These are phyloP conservation scores for Marchantia polymorpha DNA, from an alignment of 225 moss, liverwort and hornwort genomes.

Conservation along the genomic window DNA sequence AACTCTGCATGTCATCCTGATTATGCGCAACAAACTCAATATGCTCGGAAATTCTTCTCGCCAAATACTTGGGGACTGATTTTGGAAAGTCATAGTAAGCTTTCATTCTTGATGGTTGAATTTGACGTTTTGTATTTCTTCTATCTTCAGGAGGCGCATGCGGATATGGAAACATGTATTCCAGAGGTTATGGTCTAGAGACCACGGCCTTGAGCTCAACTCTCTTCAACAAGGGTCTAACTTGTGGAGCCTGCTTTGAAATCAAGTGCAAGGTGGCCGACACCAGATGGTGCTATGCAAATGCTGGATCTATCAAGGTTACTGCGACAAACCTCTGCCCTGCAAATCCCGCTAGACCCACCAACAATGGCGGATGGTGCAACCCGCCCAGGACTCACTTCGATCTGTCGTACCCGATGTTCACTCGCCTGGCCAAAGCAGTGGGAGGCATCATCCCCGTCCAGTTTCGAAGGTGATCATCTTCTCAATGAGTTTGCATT, in stretches of 20 bases:
- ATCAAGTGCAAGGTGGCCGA: slow-evolving; percentile 27
- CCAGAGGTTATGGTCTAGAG: slow-evolving; percentile 23
- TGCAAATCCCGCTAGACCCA: slow-evolving; percentile 24
- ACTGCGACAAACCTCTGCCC: slow-evolving; percentile 60
- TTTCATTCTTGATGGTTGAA: too few relatives aligned
- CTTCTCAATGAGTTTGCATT: too few relatives aligned
- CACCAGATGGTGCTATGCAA: slow-evolving; percentile 34
- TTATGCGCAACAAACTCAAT: too few relatives aligned
- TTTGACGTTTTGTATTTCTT: too few relatives aligned
- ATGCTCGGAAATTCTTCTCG: too few relatives aligned
- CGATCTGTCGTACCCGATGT: slow-evolving; percentile 46
- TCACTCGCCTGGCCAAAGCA: slow-evolving; percentile 36
- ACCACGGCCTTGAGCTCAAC: slow-evolving; percentile 34
- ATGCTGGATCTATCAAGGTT: slow-evolving; percentile 26
- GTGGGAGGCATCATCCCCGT: slow-evolving; percentile 43
- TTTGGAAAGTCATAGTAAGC: too few relatives aligned
- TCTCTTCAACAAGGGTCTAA: slow-evolving; percentile 31
- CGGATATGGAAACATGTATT: slow-evolving; percentile 36
- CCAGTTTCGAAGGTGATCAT: slow-evolving; percentile 34
- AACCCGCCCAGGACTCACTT: slow-evolving; percentile 50
- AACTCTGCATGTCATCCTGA: too few relatives aligned
- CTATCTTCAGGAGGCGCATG: slow-evolving; percentile 40
- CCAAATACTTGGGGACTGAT: too few relatives aligned
- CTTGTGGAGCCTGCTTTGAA: slow-evolving; percentile 48
- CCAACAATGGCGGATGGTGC: slow-evolving; percentile 53